Conservation (phyloP, 2,329 filamentous ascomycete species). For the Trichoderma hamatum region DNA sequence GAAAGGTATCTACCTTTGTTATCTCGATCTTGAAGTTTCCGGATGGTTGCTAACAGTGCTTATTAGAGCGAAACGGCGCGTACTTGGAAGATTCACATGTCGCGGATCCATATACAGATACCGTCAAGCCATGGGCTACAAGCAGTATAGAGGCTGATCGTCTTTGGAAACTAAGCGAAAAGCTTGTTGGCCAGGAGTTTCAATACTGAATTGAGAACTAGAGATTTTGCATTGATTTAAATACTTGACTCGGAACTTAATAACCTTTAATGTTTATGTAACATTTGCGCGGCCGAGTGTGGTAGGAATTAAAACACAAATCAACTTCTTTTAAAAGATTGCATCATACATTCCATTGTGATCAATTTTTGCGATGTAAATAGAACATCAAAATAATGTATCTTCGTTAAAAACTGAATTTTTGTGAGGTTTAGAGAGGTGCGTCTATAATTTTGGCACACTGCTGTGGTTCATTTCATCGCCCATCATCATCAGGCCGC, state of each 20-base stretch:
- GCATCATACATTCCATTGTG: no score
- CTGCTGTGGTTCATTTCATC: neutral
- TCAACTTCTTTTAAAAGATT: no score
- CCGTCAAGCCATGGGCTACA: conserved; percentile 17
- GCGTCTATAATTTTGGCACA: neutral
- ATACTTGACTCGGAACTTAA: no score
- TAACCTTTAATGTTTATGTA: no score
- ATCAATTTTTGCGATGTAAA: no score
- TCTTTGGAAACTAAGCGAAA: conserved; percentile 20
- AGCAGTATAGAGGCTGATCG: conserved; percentile 12
- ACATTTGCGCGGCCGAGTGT: no score
- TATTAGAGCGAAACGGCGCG: neutral
- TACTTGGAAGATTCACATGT: conserved; percentile 13
- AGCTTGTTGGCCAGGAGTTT: conserved; percentile 16
- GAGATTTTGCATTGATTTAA: no score
- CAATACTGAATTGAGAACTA: neutral
- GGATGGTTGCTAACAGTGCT: neutral
- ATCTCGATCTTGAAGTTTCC: neutral
- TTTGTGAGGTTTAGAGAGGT: no score
- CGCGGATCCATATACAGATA: conserved; percentile 1
- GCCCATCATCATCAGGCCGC: neutral
- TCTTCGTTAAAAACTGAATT: no score
- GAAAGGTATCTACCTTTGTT: neutral
- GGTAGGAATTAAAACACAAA: no score
- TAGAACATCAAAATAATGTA: no score